Evolutionary conservation across 2,329 filamentous ascomycete genomes (phyloP).

Genomic region (Podosphaera fusca): DNA sequence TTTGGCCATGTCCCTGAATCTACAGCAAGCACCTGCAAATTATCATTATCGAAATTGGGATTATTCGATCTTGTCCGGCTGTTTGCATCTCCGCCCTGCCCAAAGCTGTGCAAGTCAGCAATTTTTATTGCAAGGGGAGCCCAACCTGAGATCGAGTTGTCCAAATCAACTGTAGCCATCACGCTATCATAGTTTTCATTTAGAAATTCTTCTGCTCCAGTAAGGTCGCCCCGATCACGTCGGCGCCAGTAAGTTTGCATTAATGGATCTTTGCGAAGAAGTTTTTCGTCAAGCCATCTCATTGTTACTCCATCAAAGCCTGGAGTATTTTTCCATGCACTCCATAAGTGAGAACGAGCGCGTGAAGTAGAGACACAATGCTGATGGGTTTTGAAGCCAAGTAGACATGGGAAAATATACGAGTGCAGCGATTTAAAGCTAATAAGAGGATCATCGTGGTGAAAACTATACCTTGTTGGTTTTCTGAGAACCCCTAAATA

Average conservation of each 20-base stretch:
- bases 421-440: conserved; percentile 19
- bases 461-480: conserved; percentile 20
- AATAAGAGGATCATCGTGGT: conserved; percentile 28
- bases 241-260: conserved; percentile 19
- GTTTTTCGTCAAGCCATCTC: conserved; percentile 24
- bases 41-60: conserved; percentile 20
- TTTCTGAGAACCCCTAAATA: conserved; percentile 21
- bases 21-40: conserved; percentile 21
- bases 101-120: conserved; percentile 18
- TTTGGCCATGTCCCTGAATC: conserved; percentile 14
- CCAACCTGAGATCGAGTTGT: conserved; percentile 15
- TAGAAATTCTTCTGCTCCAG: conserved; percentile 20
- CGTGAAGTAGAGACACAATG: conserved; percentile 21
- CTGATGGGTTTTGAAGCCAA: conserved; percentile 19
- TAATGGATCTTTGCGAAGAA: conserved; percentile 20
- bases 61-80: conserved; percentile 18
- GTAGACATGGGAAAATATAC: conserved; percentile 14
- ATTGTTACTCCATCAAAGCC: conserved; percentile 23
- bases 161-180: conserved; percentile 16
- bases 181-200: conserved; percentile 16
- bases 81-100: conserved; percentile 18
- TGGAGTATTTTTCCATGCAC: conserved; percentile 22
- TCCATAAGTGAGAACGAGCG: conserved; percentile 23
- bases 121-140: conserved; percentile 18
- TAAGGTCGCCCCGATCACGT: conserved; percentile 19